These are phyloP conservation scores for Saccharomyces paradoxus DNA, from an alignment of 805 yeast genomes.

Conservation along the genomic window DNA sequence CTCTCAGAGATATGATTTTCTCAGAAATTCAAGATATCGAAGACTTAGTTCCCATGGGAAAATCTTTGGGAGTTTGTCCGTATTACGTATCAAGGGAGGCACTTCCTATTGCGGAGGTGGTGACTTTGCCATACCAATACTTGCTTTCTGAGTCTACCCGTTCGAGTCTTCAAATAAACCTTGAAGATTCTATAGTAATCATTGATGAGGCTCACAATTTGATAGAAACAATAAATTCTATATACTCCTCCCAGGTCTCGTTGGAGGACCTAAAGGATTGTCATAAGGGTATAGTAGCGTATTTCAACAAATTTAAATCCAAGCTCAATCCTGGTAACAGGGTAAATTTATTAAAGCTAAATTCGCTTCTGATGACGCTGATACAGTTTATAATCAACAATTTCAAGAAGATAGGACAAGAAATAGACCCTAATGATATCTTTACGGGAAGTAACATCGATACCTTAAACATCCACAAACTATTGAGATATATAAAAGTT, in stretches of 20 bases:
- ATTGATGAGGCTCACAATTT: conserved; percentile 92
- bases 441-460: conserved; percentile 58
- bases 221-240: conserved; percentile 61
- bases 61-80: conserved; percentile 56
- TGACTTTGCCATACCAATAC: conserved; percentile 81
- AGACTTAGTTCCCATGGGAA: conserved; percentile 59
- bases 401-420: conserved; percentile 44
- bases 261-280: conserved; percentile 40
- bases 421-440: conserved; percentile 43
- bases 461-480: conserved; percentile 55
- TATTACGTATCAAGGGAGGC: conserved; percentile 66
- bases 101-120: conserved; percentile 55
- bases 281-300: conserved; percentile 42
- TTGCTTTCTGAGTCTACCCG: conserved; percentile 56
- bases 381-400: conserved; percentile 37
- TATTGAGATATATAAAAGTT: conserved; percentile 53
- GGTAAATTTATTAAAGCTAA: conserved; percentile 55
- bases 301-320: conserved; percentile 51
- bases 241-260: conserved; percentile 57
- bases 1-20: conserved; percentile 48
- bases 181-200: conserved; percentile 60
- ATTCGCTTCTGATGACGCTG: conserved; percentile 47
- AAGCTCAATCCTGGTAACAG: conserved; percentile 66
- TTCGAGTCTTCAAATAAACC: conserved; percentile 46
- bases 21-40: conserved; percentile 68